Evolutionary conservation across 805 yeast genomes (phyloP).

Genomic region (Kazachstania bromeliacearum): DNA sequence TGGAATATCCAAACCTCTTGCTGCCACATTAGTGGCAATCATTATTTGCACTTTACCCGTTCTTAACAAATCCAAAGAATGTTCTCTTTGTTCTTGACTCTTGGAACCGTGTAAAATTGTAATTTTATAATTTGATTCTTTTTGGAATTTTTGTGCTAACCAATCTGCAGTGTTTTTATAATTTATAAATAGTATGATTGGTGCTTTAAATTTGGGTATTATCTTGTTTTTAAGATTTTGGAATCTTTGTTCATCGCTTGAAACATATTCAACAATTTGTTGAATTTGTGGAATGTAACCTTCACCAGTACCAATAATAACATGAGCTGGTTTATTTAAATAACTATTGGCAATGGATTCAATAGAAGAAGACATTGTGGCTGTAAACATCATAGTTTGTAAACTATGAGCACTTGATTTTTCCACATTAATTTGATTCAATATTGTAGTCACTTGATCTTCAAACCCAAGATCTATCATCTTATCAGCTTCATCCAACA

Average conservation of each 20-base stretch:
- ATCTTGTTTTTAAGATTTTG: slow-evolving; percentile 18
- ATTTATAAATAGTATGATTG: slow-evolving; percentile 76
- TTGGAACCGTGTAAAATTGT: slow-evolving; percentile 80
- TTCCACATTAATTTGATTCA: slow-evolving; percentile 29
- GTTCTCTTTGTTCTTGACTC: slow-evolving; percentile 76
- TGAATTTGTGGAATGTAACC: slow-evolving; percentile 47
- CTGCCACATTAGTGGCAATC: slow-evolving; percentile 92
- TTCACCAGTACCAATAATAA: slow-evolving; percentile 59
- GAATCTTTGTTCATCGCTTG: slow-evolving; percentile 38
- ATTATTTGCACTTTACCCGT: slow-evolving; percentile 48
- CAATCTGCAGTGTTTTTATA: slow-evolving; percentile 64
- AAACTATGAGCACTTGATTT: slow-evolving; percentile 32
- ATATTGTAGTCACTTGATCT: slow-evolving; percentile 56
- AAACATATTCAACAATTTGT: slow-evolving; percentile 53
- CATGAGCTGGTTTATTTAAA: slow-evolving; percentile 49
- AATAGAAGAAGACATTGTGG: slow-evolving; percentile 75
- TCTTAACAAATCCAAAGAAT: slow-evolving; percentile 54
- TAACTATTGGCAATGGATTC: slow-evolving; percentile 58
- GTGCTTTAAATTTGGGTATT: slow-evolving; percentile 34
- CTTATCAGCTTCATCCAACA: slow-evolving; percentile 90
- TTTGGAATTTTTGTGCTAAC: slow-evolving; percentile 42
- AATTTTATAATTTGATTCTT: slow-evolving; percentile 37
- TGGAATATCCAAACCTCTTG: slow-evolving; percentile 91
- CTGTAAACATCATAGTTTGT: slow-evolving; percentile 86
- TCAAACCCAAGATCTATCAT: slow-evolving; percentile 96